A percentile compares a stretch with the other conserved stretches of the same genome.
Conservation (phyloP, 306 rosid species). For the Corylus heterophylla region DNA sequence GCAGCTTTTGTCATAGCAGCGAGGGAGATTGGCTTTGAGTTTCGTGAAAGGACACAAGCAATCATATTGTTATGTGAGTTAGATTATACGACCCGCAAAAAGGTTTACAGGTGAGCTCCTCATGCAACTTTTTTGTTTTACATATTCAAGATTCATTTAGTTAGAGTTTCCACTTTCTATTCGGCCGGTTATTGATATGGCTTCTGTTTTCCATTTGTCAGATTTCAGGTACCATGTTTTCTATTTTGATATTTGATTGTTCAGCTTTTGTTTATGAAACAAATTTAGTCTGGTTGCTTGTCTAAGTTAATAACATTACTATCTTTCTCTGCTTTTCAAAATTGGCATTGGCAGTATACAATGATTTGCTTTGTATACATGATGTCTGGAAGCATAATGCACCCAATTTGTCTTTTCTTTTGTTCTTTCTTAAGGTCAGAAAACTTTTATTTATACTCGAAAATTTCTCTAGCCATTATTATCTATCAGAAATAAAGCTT, state of each 20-base stretch:
- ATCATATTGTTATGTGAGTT: constrained; percentile 65
- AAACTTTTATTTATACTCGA: neutral
- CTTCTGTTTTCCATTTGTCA: neutral
- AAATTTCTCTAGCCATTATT: neutral
- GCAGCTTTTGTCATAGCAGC: constrained; percentile 95
- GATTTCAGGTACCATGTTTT: constrained; percentile 10
- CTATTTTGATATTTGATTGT: neutral
- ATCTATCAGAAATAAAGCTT: neutral
- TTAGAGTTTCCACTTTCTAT: neutral
- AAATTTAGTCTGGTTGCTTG: constrained; percentile 18
- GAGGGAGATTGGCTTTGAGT: constrained; percentile 82
- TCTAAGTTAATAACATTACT: neutral
- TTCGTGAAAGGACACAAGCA: constrained; percentile 63
- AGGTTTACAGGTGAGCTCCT: constrained; percentile 77
- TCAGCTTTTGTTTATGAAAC: constrained; percentile 2
- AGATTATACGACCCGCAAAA: constrained; percentile 50
- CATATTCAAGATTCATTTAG: neutral
- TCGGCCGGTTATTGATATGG: neutral
- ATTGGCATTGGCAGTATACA: neutral
- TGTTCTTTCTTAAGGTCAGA: neutral
- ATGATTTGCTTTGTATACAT: neutral
- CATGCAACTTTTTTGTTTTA: constrained; percentile 26
- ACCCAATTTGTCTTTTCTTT: neutral
- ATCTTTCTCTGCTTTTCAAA: constrained; percentile 1
- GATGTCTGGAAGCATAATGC: neutral